Base-by-base conservation (phyloP, 2,329 filamentous ascomycete genomes). In the Calonectria multiphialidica region DNA sequence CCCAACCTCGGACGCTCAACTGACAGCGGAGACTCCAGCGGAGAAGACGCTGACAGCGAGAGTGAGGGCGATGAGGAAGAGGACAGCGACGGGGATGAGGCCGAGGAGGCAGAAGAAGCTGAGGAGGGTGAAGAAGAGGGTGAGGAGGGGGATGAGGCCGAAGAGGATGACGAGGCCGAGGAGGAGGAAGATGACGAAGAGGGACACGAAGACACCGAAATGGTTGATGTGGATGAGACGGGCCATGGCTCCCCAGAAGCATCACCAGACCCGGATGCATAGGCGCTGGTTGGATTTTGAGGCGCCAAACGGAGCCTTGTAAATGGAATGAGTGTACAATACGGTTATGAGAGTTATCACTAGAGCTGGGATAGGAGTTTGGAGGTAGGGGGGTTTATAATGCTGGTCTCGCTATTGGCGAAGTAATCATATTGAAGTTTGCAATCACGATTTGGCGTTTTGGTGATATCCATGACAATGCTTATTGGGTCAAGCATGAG, bases 1-100 rank as follows among this genome's bases (percentile, higher is more conserved):
- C 88, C 88, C 0, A 88, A 88, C 70, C 77, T 90, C 21, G 79
- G 72, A 49, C 80, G 75, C 49, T 77, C 74, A 63, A 80, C 59
- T 37, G 81, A 64, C 68, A 80, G 64, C 21, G 81, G 73, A 2
- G 83, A 83, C 73, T 77, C 68, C 5, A 83, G 82, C 40, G 82
- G 82, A 23, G 83, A 83, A 59, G 83, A 84, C 2, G 81, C 80
- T 1, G 83, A 84, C 25, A 81, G 79, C 50, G 83, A 83, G 63
- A 81, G 79, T 50, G 83, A 82, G 37, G 84, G 80, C 1, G 82
- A 83, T 12, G 81, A 82, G 16, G 80, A 77, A 5, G 75, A 74
- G 9, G 76, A 75, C 3, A 75, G 78, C 13, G 75, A 72, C 8
- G 74, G 74, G 0, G 75, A 72, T n/a, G 76, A 66, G 1, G 73